Evolutionary conservation across 371 early-diverging fungal species (phyloP), one percentile per base, ranked within the genome.

Genomic region (Basidiobolus meristosporus): DNA sequence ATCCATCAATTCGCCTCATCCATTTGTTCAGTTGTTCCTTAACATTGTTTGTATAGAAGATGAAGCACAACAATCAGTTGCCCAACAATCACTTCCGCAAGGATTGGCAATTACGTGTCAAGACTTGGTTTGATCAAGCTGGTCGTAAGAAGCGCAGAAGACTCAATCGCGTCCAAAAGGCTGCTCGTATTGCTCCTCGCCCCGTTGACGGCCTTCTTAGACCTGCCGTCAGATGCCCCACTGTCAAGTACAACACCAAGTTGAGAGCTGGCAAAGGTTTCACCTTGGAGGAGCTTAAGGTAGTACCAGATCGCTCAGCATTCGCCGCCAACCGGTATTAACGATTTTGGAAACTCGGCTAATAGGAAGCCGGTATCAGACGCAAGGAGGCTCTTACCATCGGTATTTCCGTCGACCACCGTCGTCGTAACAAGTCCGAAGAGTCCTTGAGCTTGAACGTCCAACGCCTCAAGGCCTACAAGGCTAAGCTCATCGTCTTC

Each of bases 81-180:
- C 97, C 93, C 69, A 95, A 91, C 71, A 75, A 65, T 62, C 99
- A 98, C 63, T 92, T 97, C 82, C 96, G 87, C 67, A 99, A 99
- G 85, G 86, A 95, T 70, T 95, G 98, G 89, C 82, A 91, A 62
- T 63, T 70, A 48, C 90, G 86, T 55, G 95, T 97, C 48, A 89
- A 86, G 78, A 95, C 95, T 53, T 98, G 98, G 97, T 98, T 98
- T 72, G 77, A 96, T 72, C 99, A 98, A 73, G 87, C 98, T 52
- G 89, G 89, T 44, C 82, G 82, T 59, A 91, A 90, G 79, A 76
- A 78, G 70, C 66, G 83, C 48, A 74, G 99, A 57, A 73, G 90
- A 50, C 60, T 80, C 40, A 73, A 73, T 46, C 82, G 99, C 55
- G 64, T 79, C 57, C 73, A 78, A 65, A 98, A 98, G 86, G 98